Evolutionary conservation across 2,329 filamentous ascomycete genomes (phyloP), one percentile per base, ranked within the genome.

Genomic region (Fusarium anguioides): DNA sequence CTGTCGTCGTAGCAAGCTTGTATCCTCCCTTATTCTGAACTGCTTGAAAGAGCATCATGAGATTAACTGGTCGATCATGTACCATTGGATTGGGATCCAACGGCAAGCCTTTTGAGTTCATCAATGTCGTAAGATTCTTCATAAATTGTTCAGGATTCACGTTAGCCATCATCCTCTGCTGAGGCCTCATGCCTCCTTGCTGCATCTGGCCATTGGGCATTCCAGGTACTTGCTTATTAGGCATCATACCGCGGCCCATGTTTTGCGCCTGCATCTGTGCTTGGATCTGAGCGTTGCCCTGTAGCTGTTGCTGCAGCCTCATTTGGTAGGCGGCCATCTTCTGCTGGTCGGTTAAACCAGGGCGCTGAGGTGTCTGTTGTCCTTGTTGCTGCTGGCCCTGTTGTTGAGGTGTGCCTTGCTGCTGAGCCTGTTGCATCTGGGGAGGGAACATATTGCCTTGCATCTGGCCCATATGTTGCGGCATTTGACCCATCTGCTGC

Each of bases 241-340:
- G 79, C 81, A 87, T 84, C 80, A 85, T 84, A 54, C 77, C 84
- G 53, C 80, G 82, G 20, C 80, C 82, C 77, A 80, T 78, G 26
- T 65, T 71, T 59, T 80, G 79, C 15, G 75, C 69, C 66, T 86
- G 86, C 81, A 89, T 82, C 59, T 87, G 84, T 15, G 80, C 79
- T 52, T 78, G 77, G 76, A 82, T 82, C 48, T 84, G 82, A 74
- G 85, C 82, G 35, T 82, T 83, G 11, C 78, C 78, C 63, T 91
- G 88, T 37, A 91, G 85, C 72, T 94, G 92, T 56, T 91, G 88
- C 72, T 96, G 92, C 50, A 96, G 79, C 62, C 92, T 91, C 87
- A 96, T 91, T 71, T 96, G 92, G 73, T 96, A 95, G 46, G 90
- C 80, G 56, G 88, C 84, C 76, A 93, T 86, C 72, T 93, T 91